These are phyloP conservation scores for Narthecium ossifragum DNA, from an alignment of 106 monocot species.

Conservation along the genomic window DNA sequence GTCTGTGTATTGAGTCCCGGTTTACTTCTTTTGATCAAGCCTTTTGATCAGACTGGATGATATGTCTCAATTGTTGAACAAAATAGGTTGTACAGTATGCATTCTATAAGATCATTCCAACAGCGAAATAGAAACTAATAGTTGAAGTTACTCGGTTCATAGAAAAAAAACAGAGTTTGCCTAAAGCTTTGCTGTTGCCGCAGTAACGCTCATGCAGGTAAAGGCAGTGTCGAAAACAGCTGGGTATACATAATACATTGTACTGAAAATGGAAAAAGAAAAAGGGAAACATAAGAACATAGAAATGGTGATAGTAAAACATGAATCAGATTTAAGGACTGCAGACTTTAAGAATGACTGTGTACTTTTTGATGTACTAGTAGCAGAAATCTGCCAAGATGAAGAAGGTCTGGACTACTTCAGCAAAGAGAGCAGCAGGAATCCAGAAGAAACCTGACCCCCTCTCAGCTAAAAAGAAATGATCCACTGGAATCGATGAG, in stretches of 20 bases:
- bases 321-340: neutral
- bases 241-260: no score
- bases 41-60: no score
- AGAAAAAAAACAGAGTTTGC: no score
- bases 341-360: neutral
- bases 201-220: constrained; percentile 7
- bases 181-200: no score
- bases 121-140: no score
- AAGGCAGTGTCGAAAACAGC: constrained; percentile 11
- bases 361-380: constrained; percentile 32
- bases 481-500: constrained; percentile 10
- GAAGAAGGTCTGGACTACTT: constrained; percentile 30
- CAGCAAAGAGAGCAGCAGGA: constrained; percentile 14
- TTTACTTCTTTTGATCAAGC: no score
- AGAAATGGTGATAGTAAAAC: neutral
- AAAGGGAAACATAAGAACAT: neutral
- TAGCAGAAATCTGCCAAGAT: constrained; percentile 47
- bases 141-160: no score
- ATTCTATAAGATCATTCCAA: no score
- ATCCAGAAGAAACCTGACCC: constrained; percentile 14
- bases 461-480: neutral
- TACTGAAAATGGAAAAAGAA: constrained; percentile 2
- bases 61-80: no score
- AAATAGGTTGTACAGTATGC: no score
- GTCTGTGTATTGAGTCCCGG: no score